Evolutionary conservation across 768 basidiomycete species (phyloP).

Genomic region (Saitozyma sp.): DNA sequence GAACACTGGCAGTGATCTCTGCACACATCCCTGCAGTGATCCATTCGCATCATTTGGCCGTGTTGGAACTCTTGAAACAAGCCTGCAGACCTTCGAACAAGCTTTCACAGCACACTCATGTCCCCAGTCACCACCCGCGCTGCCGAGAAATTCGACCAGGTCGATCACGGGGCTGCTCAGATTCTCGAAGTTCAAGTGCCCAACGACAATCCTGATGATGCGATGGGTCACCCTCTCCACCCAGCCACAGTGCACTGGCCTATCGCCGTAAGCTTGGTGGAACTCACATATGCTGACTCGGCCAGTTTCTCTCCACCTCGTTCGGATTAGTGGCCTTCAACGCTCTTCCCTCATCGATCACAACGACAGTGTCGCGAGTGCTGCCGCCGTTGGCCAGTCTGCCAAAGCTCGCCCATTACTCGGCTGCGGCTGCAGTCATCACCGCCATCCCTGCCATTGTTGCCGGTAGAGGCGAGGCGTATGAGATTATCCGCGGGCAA

Average conservation of each 20-base stretch:
- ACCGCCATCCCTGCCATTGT: slow-evolving; percentile 43
- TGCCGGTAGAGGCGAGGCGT: slow-evolving; percentile 48
- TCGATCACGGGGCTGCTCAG: slow-evolving; percentile 16
- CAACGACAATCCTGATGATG: slow-evolving; percentile 14
- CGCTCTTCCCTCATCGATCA: slow-evolving; percentile 32
- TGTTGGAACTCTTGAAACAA: no score
- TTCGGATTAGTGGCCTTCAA: slow-evolving; percentile 40
- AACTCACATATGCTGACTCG: neutral
- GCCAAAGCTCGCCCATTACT: slow-evolving; percentile 43
- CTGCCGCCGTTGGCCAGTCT: slow-evolving; percentile 39
- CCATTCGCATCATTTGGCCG: no score
- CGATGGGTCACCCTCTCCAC: slow-evolving; percentile 39
- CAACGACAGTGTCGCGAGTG: slow-evolving; percentile 24
- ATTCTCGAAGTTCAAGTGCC: slow-evolving; percentile 25
- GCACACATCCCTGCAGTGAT: no score
- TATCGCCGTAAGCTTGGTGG: slow-evolving; percentile 24
- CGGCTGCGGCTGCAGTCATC: slow-evolving; percentile 45
- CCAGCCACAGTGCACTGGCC: slow-evolving; percentile 27
- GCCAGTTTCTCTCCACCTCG: slow-evolving; percentile 41
- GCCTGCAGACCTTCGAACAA: no score
- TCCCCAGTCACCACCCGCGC: no score
- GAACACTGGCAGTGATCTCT: no score
- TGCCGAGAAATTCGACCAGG: neutral
- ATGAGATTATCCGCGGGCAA: slow-evolving; percentile 37
- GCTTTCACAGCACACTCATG: no score